Conservation (phyloP, 257 asterid species). For the Lycium ferocissimum region DNA sequence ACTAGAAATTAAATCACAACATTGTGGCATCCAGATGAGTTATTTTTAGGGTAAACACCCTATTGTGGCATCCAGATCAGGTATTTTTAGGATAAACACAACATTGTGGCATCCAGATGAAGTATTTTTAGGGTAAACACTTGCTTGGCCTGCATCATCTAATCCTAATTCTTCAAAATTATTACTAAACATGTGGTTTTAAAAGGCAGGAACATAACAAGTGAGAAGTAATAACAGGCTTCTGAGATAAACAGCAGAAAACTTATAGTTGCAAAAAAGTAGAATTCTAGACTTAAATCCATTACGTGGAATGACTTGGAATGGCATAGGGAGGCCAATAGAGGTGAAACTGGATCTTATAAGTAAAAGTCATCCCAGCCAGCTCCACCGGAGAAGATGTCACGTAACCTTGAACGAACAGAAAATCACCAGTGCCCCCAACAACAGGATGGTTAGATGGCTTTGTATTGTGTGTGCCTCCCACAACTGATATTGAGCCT, state of each 20-base stretch:
- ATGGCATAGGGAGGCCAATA: slow-evolving; percentile 39
- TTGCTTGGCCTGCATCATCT: neutral
- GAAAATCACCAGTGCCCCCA: slow-evolving; percentile 40
- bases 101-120: neutral
- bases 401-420: slow-evolving; percentile 39
- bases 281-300: neutral
- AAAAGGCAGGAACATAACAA: neutral
- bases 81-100: neutral
- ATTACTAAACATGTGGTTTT: neutral
- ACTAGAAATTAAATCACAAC: slow-evolving; percentile 1
- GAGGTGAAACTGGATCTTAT: slow-evolving; percentile 39
- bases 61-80: neutral
- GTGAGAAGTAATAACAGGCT: neutral
- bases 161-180: neutral
- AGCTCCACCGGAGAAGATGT: slow-evolving; percentile 40
- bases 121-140: neutral
- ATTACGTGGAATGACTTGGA: slow-evolving; percentile 2
- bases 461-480: slow-evolving; percentile 39
- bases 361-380: slow-evolving; percentile 33
- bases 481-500: slow-evolving; percentile 36
- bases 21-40: slow-evolving; percentile 17
- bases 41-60: neutral
- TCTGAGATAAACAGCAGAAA: neutral
- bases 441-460: slow-evolving; percentile 37
- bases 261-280: neutral